Evolutionary conservation across 768 basidiomycete genomes (phyloP).

Genomic region (Mycena capillaripes): DNA sequence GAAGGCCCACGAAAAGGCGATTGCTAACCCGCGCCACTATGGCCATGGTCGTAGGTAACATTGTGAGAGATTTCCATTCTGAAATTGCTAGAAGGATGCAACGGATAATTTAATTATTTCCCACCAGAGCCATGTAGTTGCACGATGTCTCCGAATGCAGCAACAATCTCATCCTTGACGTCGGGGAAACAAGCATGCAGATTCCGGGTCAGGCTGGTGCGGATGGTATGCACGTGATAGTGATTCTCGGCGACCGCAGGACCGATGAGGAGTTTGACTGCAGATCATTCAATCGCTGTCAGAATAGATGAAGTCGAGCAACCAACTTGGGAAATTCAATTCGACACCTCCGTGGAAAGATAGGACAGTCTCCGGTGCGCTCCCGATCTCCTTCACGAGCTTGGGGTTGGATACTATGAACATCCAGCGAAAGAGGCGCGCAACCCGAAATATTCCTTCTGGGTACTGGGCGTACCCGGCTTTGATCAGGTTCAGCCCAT

Average conservation of each 20-base stretch:
- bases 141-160: conserved; percentile 23
- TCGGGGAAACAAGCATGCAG: conserved; percentile 44
- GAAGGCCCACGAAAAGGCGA: conserved; percentile 45
- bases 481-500: conserved; percentile 16
- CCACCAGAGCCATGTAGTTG: neutral
- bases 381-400: conserved; percentile 56
- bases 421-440: conserved; percentile 47
- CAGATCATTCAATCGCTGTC: too few relatives aligned
- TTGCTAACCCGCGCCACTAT: conserved; percentile 43
- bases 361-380: conserved; percentile 52
- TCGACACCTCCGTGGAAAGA: conserved; percentile 51
- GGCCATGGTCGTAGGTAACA: conserved; percentile 31
- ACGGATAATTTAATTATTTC: too few relatives aligned
- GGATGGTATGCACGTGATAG: conserved; percentile 26
- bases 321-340: neutral
- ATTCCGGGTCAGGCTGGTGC: conserved; percentile 38
- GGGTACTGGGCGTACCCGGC: conserved; percentile 24
- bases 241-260: conserved; percentile 20
- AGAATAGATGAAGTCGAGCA: neutral
- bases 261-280: too few relatives aligned
- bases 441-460: conserved; percentile 20
- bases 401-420: conserved; percentile 51
- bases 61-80: conserved; percentile 39
- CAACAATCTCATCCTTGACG: conserved; percentile 52
- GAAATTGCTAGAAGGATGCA: too few relatives aligned